These are phyloP conservation scores for Sugiyamaella mastotermitis DNA, from an alignment of 805 yeast genomes.

Conservation along the genomic window DNA sequence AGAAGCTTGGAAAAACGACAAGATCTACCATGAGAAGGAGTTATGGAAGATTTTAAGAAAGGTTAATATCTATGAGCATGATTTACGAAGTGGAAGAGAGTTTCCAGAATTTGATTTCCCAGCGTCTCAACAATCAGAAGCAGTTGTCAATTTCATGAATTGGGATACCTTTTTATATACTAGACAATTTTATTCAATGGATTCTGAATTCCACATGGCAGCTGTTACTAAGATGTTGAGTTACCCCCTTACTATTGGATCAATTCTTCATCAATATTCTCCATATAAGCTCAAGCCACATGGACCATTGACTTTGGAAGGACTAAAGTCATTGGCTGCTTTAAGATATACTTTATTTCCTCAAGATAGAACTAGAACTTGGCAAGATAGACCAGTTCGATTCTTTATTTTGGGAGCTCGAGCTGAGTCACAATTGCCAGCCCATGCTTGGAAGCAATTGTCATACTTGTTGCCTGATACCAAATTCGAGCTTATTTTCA, in stretches of 20 bases:
- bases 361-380: slow-evolving; percentile 45
- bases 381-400: slow-evolving; percentile 84
- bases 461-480: slow-evolving; percentile 78
- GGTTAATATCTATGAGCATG: slow-evolving; percentile 92
- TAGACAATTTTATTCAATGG: slow-evolving; percentile 90
- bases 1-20: slow-evolving; percentile 84
- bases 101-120: slow-evolving; percentile 97
- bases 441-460: slow-evolving; percentile 92
- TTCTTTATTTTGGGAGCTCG: slow-evolving; percentile 86
- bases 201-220: slow-evolving; percentile 91
- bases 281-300: slow-evolving; percentile 78
- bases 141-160: slow-evolving; percentile 61
- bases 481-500: slow-evolving; percentile 79
- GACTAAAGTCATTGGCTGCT: slow-evolving; percentile 89
- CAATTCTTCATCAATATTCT: slow-evolving; percentile 74
- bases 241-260: slow-evolving; percentile 85
- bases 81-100: slow-evolving; percentile 84
- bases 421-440: slow-evolving; percentile 89
- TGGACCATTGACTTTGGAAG: slow-evolving; percentile 87
- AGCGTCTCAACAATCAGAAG: slow-evolving; percentile 66
- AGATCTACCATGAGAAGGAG: slow-evolving; percentile 58
- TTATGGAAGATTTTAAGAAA: slow-evolving; percentile 71
- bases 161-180: slow-evolving; percentile 96
- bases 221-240: slow-evolving; percentile 92
- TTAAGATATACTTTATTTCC: slow-evolving; percentile 87